Conservation (phyloP, 31 red algal genomes). For the Porphyra umbilicalis region DNA sequence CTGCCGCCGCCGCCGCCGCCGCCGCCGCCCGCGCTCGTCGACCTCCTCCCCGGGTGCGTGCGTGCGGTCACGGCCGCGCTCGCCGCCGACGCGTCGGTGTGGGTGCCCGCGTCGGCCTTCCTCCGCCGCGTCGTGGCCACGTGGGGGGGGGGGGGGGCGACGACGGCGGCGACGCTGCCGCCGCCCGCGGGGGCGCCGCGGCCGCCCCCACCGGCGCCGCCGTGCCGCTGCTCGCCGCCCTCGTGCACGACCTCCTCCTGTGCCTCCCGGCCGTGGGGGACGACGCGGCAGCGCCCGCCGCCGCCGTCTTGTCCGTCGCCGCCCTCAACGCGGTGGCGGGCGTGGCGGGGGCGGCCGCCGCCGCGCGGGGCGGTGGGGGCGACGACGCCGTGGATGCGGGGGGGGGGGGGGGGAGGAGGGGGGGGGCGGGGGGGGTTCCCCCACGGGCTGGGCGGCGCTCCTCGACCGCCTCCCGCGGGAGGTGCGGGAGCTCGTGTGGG, state of each 20-base stretch:
- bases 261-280: neutral
- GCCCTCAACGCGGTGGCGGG: neutral
- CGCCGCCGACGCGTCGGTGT: neutral
- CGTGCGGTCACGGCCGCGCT: neutral
- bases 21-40: neutral
- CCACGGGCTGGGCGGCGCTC: neutral
- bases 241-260: neutral
- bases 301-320: neutral
- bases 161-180: neutral
- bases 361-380: too few relatives aligned
- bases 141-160: neutral
- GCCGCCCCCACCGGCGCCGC: too few relatives aligned
- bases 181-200: neutral
- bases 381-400: too few relatives aligned
- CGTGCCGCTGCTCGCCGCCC: neutral
- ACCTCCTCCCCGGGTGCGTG: neutral
- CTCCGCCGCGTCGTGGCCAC: neutral
- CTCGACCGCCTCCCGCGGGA: neutral
- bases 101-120: neutral
- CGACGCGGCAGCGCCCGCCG: neutral
- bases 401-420: neutral
- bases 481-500: neutral
- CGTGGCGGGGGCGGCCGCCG: neutral
- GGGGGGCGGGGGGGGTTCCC: neutral
- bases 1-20: neutral